A percentile compares a stretch with the other conserved stretches of the same genome.
phyloP scores from a whole-genome alignment of 306 rosid species.

The Abrus precatorius region DNA sequence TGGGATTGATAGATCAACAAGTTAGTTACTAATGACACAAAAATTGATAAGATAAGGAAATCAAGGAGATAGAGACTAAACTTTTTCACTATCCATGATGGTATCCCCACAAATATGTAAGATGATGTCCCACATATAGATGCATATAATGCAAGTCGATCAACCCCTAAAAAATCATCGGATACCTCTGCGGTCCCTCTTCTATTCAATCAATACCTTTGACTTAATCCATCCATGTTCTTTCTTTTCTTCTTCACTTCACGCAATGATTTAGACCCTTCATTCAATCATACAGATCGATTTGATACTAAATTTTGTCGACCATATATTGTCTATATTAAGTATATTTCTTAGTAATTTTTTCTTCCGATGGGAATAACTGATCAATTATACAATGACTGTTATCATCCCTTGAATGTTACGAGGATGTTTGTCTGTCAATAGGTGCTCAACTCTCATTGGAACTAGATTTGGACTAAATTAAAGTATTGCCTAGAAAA shows the following conservation, averaged over 20 bases:
- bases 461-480: slow-evolving; percentile 13
- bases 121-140: slow-evolving; percentile 46
- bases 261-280: slow-evolving; percentile 41
- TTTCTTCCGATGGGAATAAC: background rate
- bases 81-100: slow-evolving; percentile 15
- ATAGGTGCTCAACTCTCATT: slow-evolving; percentile 27
- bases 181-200: slow-evolving; percentile 56
- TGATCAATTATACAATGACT: background rate
- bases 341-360: background rate
- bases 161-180: slow-evolving; percentile 43
- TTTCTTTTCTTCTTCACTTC: slow-evolving; percentile 33
- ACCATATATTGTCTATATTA: background rate
- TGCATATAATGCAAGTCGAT: slow-evolving; percentile 37
- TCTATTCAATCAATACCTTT: slow-evolving; percentile 50
- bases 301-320: slow-evolving; percentile 18
- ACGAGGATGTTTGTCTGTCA: background rate
- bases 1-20: background rate
- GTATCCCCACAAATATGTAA: slow-evolving; percentile 31
- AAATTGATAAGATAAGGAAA: slow-evolving; percentile 25
- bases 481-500: slow-evolving; percentile 35
- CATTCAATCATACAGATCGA: slow-evolving; percentile 28
- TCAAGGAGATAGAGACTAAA: slow-evolving; percentile 28
- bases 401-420: slow-evolving; percentile 19
- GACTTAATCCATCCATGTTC: slow-evolving; percentile 47
- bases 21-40: background rate